Evolutionary conservation across 2,329 filamentous ascomycete species (phyloP).

Genomic region (Xylaria sp.): DNA sequence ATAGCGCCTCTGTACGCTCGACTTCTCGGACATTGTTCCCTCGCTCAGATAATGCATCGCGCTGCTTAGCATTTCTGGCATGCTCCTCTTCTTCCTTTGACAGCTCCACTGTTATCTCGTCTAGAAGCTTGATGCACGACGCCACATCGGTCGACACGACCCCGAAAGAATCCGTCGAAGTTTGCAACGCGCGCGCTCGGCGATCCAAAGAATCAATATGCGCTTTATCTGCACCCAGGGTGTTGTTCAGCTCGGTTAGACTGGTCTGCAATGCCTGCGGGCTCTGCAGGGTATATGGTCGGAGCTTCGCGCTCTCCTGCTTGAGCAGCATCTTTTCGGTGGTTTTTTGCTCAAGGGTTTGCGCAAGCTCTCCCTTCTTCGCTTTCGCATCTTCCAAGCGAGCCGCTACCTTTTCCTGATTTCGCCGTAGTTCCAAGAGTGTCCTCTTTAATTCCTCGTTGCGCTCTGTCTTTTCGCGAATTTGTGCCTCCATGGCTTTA

Average conservation of each 20-base stretch:
- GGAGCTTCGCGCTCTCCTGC: slow-evolving; percentile 88
- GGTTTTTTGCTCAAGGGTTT: slow-evolving; percentile 76
- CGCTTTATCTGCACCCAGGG: slow-evolving; percentile 79
- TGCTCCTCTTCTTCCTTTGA: slow-evolving; percentile 92
- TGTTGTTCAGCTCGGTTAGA: slow-evolving; percentile 83
- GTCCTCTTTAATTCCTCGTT: slow-evolving; percentile 89
- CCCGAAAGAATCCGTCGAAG: slow-evolving; percentile 87
- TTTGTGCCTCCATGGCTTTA: slow-evolving; percentile 81
- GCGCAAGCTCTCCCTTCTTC: slow-evolving; percentile 81
- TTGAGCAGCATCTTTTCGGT: slow-evolving; percentile 75
- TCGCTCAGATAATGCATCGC: slow-evolving; percentile 87
- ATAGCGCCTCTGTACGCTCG: slow-evolving; percentile 84
- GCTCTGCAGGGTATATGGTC: slow-evolving; percentile 91
- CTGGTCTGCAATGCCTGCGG: slow-evolving; percentile 84
- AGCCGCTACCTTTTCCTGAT: slow-evolving; percentile 84
- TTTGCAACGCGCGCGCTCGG: slow-evolving; percentile 88
- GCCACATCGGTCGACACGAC: slow-evolving; percentile 87
- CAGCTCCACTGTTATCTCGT: slow-evolving; percentile 86
- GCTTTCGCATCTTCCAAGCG: slow-evolving; percentile 85
- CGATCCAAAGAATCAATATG: slow-evolving; percentile 91
- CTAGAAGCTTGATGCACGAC: slow-evolving; percentile 87
- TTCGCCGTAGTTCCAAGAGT: slow-evolving; percentile 81
- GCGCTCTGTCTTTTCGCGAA: slow-evolving; percentile 84
- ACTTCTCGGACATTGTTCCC: slow-evolving; percentile 92
- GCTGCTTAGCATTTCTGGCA: slow-evolving; percentile 80